Conservation (phyloP, 345 rosid species). For the Corymbia maculata region DNA sequence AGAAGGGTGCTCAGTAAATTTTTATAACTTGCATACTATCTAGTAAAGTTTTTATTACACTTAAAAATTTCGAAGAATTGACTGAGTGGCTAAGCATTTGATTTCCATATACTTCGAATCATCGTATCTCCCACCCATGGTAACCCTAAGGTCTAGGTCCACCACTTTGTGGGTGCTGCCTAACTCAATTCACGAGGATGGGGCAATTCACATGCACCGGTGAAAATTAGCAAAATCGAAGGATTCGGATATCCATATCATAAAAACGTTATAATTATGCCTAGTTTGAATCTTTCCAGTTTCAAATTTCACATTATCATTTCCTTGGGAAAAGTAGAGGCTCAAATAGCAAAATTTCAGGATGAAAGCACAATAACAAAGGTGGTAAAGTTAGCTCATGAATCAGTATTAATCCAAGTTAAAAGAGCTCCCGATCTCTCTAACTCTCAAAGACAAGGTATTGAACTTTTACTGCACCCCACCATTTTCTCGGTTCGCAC, state of each 20-base stretch:
- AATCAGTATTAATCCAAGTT: neutral
- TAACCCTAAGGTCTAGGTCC: neutral
- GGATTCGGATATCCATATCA: neutral
- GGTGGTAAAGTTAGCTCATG: neutral
- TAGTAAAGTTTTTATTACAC: neutral
- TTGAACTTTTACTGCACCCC: neutral
- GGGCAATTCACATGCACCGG: neutral
- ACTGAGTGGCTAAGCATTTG: neutral
- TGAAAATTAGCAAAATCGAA: neutral
- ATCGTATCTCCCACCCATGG: neutral
- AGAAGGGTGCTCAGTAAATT: neutral
- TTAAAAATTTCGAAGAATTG: neutral
- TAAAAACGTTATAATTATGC: neutral
- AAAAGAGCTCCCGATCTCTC: neutral
- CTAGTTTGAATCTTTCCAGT: neutral
- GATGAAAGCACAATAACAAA: neutral
- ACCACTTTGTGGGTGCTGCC: neutral
- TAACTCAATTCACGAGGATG: neutral
- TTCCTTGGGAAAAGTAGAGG: neutral
- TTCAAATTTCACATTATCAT: neutral
- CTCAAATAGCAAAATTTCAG: neutral
- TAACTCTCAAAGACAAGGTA: neutral
- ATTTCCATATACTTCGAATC: neutral
- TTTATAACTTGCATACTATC: neutral
- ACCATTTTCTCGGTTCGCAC: neutral